Conservation (phyloP, 768 basidiomycete species). For the Auriscalpium microsporum region DNA sequence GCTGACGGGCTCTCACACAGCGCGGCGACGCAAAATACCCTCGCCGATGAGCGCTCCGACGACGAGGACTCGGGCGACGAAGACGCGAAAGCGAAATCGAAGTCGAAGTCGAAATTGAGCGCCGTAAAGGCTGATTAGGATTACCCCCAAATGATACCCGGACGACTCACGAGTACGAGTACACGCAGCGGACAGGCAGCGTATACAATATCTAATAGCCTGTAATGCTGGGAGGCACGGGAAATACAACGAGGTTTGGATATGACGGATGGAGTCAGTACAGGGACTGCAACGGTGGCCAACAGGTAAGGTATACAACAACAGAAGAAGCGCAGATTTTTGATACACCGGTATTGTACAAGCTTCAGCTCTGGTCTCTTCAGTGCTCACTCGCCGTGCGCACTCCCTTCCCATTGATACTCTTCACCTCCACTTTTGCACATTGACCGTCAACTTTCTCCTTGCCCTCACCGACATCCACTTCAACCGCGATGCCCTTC, state of each 20-base stretch:
- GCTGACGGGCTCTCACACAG: slow-evolving; percentile 27
- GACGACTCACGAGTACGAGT: no score
- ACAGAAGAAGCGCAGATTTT: slow-evolving; percentile 19
- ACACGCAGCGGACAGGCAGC: no score
- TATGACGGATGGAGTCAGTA: no score
- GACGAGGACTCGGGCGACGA: slow-evolving; percentile 36
- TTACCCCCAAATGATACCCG: no score
- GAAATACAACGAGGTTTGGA: no score
- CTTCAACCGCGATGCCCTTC: neutral
- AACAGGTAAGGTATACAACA: no score
- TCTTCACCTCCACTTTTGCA: neutral
- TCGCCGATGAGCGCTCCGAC: slow-evolving; percentile 75
- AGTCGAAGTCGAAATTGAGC: neutral
- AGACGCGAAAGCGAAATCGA: slow-evolving; percentile 16
- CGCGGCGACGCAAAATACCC: slow-evolving; percentile 36
- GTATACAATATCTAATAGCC: no score
- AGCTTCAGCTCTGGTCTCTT: neutral
- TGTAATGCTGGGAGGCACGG: no score
- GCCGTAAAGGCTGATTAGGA: no score
- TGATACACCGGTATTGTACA: neutral
- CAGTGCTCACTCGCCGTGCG: neutral
- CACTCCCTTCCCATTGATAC: neutral
- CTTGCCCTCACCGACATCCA: neutral
- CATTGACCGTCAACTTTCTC: neutral
- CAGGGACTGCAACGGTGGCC: no score